A percentile compares a stretch with the other conserved stretches of the same genome.
Conservation (phyloP, 495 filamentous ascomycete genomes). For the Penicillium dipodomyicola region DNA sequence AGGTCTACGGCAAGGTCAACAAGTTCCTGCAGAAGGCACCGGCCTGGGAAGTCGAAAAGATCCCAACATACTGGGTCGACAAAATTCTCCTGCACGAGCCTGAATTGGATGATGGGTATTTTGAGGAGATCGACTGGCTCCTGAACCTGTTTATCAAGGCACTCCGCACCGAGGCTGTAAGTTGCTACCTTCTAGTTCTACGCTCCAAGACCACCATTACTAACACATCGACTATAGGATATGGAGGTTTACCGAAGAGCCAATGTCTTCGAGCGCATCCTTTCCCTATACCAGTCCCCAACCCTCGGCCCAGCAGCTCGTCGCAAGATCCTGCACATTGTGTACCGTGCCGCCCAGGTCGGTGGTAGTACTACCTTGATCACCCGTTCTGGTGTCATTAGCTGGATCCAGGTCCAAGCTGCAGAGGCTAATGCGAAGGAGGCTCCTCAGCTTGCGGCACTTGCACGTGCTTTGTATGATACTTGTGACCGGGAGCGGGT, state of each 20-base stretch:
- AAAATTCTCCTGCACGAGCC: conserved; percentile 69
- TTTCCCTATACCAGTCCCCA: conserved; percentile 67
- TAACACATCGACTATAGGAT: conserved; percentile 49
- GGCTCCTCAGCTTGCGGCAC: conserved; percentile 48
- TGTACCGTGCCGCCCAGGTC: conserved; percentile 70
- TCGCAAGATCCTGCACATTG: conserved; percentile 66
- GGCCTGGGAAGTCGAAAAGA: conserved; percentile 65
- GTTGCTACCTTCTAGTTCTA: conserved; percentile 8
- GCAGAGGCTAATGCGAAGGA: conserved; percentile 45
- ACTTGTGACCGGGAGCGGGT: conserved; percentile 68
- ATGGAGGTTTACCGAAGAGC: conserved; percentile 79
- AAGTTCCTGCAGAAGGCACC: conserved; percentile 75
- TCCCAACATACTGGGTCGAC: conserved; percentile 72
- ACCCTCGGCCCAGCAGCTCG: conserved; percentile 57
- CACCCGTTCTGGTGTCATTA: conserved; percentile 76
- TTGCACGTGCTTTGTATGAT: conserved; percentile 63
- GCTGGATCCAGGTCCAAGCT: conserved; percentile 69
- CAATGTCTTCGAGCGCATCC: conserved; percentile 73
- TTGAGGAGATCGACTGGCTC: conserved; percentile 77
- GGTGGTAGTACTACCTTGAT: conserved; percentile 82
- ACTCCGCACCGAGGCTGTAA: conserved; percentile 56
- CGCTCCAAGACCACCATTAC: not conserved
- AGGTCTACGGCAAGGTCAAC: conserved; percentile 85
- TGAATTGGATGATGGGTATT: conserved; percentile 68
- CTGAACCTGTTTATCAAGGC: conserved; percentile 71